Percentiles rank a stretch among this genome's conserved stretches.
Evolutionary conservation across 2,329 filamentous ascomycete genomes (phyloP).

Genomic region (Claviceps sp.): DNA sequence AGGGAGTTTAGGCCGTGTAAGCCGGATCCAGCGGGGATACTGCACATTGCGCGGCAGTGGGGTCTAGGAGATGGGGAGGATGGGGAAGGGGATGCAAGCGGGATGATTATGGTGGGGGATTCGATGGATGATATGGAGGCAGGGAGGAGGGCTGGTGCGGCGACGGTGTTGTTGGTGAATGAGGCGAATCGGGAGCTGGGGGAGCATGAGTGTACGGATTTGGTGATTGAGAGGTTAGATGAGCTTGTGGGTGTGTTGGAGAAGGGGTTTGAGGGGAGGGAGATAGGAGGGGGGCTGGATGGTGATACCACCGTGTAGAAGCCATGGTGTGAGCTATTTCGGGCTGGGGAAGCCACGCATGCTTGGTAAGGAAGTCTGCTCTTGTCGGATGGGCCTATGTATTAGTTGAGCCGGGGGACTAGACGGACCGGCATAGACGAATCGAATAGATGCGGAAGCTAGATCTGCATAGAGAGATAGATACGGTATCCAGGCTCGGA

Average conservation of each 20-base stretch:
- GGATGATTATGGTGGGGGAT: conserved; percentile 57
- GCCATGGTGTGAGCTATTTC: not conserved
- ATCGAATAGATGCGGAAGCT: no score
- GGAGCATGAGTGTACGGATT: conserved; percentile 62
- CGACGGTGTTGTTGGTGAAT: conserved; percentile 79
- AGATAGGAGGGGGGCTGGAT: conserved; percentile 2
- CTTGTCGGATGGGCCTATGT: not conserved
- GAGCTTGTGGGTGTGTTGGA: conserved; percentile 67
- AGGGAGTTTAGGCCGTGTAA: conserved; percentile 75
- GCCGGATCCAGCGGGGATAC: conserved; percentile 73
- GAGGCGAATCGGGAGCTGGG: conserved; percentile 62
- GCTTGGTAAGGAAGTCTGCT: not conserved
- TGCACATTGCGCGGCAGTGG: conserved; percentile 75
- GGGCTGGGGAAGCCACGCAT: not conserved
- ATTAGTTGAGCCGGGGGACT: not conserved
- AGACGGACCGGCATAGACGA: not conserved
- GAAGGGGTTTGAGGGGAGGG: conserved; percentile 51
- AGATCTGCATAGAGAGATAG: not conserved
- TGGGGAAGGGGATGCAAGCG: conserved; percentile 23
- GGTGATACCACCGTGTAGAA: not conserved
- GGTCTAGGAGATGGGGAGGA: conserved; percentile 28
- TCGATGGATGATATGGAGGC: conserved; percentile 90
- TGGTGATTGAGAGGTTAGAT: conserved; percentile 58
- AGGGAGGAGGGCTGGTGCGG: conserved; percentile 68
- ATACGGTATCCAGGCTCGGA: not conserved